Conservation (phyloP, 106 monocot genomes). For the Dendrobium nobile region DNA sequence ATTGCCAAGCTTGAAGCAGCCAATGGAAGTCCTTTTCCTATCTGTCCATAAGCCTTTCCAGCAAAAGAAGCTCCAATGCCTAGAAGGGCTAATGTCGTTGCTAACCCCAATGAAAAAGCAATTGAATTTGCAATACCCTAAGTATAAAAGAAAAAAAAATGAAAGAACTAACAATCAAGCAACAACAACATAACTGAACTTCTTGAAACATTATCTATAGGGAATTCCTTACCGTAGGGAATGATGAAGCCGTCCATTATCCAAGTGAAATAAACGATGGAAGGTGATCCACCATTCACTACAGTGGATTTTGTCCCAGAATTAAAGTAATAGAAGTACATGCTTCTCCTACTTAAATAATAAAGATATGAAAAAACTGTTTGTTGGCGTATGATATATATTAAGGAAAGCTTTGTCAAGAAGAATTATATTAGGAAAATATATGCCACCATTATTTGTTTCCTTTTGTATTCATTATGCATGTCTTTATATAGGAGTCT, state of each 20-base stretch:
- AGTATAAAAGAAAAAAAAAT: background rate
- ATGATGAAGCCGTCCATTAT: background rate
- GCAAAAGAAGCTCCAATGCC: constrained; percentile 98
- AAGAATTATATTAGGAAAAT: too few relatives aligned
- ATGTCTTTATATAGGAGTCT: too few relatives aligned
- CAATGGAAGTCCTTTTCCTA: constrained; percentile 89
- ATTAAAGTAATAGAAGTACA: too few relatives aligned
- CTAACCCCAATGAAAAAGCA: constrained; percentile 87
- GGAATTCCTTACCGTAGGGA: background rate
- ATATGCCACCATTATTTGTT: too few relatives aligned
- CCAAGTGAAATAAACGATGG: background rate
- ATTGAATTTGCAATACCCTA: constrained; percentile 18
- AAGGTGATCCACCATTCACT: background rate
- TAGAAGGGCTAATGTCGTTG: constrained; percentile 89
- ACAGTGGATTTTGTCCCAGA: background rate
- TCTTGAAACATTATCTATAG: background rate
- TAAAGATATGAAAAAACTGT: too few relatives aligned
- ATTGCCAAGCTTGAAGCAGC: constrained; percentile 85
- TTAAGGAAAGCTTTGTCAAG: too few relatives aligned
- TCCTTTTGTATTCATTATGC: too few relatives aligned
- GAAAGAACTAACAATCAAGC: background rate
- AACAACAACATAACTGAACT: background rate
- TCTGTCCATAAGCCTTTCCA: constrained; percentile 97
- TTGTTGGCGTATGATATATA: too few relatives aligned
- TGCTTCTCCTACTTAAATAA: too few relatives aligned